Conservation (phyloP, 495 filamentous ascomycete genomes). For the Xanthoparmelia taractica region DNA sequence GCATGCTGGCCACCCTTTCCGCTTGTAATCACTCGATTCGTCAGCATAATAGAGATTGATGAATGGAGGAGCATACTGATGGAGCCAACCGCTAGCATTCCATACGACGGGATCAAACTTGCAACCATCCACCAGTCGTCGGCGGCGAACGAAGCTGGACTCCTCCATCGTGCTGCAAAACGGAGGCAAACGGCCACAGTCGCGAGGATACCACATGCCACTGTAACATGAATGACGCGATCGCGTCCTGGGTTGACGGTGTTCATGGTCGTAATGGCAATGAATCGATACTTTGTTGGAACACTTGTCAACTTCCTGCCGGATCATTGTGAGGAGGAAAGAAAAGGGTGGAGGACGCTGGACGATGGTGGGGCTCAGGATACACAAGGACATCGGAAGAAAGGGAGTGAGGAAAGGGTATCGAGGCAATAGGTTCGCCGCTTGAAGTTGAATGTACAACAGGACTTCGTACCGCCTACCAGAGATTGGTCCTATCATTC, state of each 20-base stretch:
- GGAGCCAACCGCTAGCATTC: conserved; percentile 5
- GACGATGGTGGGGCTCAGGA: not conserved
- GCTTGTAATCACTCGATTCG: not conserved
- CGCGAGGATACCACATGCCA: conserved; percentile 1
- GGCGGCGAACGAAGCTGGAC: conserved; percentile 6
- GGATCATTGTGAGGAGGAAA: not conserved
- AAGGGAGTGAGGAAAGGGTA: too few species aligned
- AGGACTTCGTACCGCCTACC: not conserved
- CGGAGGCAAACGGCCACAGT: conserved; percentile 9
- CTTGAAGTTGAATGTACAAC: not conserved
- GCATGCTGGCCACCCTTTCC: not conserved
- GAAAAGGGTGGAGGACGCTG: not conserved
- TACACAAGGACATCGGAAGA: not conserved
- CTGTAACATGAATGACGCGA: not conserved
- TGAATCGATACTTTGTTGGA: not conserved
- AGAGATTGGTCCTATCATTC: not conserved
- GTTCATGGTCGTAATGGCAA: not conserved
- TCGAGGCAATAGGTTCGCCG: too few species aligned
- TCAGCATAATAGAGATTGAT: not conserved
- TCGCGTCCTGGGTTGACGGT: not conserved
- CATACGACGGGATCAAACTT: conserved; percentile 13
- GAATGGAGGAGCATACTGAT: not conserved
- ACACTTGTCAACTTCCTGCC: not conserved
- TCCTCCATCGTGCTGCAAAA: conserved; percentile 11
- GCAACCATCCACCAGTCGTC: conserved; percentile 9